phyloP scores from a whole-genome alignment of 805 yeast genomes.

The Metschnikowia anglica region DNA sequence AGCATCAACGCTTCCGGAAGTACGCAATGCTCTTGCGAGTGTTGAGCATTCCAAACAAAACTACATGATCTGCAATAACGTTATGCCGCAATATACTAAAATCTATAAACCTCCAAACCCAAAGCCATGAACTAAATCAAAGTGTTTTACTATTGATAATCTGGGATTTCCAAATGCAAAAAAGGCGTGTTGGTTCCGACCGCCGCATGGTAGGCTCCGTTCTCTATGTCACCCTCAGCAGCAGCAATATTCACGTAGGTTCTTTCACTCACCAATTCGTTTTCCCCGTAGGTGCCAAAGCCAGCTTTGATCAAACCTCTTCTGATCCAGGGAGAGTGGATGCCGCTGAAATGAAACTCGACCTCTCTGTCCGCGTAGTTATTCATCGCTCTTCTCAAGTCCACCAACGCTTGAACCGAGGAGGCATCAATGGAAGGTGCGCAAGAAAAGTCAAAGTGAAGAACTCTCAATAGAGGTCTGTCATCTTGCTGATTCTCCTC shows the following conservation, averaged over 20 bases:
- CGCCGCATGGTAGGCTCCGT: slow-evolving; percentile 48
- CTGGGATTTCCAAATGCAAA: slow-evolving; percentile 78
- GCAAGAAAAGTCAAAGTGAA: slow-evolving; percentile 80
- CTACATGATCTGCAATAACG: not conserved
- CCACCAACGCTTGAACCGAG: slow-evolving; percentile 74
- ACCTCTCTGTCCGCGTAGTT: slow-evolving; percentile 77
- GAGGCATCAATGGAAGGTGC: slow-evolving; percentile 79
- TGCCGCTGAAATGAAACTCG: slow-evolving; percentile 86
- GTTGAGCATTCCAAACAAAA: not conserved
- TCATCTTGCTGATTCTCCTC: slow-evolving; percentile 34
- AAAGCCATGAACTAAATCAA: slow-evolving; percentile 3
- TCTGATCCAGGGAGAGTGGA: slow-evolving; percentile 83
- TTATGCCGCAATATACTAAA: not conserved
- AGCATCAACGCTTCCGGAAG: too few species aligned
- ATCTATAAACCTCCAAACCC: slow-evolving; percentile 2
- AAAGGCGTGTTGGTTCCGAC: slow-evolving; percentile 67
- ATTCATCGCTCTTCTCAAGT: slow-evolving; percentile 68
- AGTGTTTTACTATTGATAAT: slow-evolving; percentile 30
- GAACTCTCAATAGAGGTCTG: slow-evolving; percentile 66
- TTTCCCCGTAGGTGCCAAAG: slow-evolving; percentile 61
- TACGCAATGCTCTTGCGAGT: too few species aligned
- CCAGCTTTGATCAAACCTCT: slow-evolving; percentile 74
- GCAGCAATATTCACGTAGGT: slow-evolving; percentile 43
- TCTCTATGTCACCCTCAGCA: slow-evolving; percentile 33
- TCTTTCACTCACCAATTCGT: slow-evolving; percentile 36